Evolutionary conservation across 2,329 filamentous ascomycete genomes (phyloP).

Genomic region (Microcera coccophila): DNA sequence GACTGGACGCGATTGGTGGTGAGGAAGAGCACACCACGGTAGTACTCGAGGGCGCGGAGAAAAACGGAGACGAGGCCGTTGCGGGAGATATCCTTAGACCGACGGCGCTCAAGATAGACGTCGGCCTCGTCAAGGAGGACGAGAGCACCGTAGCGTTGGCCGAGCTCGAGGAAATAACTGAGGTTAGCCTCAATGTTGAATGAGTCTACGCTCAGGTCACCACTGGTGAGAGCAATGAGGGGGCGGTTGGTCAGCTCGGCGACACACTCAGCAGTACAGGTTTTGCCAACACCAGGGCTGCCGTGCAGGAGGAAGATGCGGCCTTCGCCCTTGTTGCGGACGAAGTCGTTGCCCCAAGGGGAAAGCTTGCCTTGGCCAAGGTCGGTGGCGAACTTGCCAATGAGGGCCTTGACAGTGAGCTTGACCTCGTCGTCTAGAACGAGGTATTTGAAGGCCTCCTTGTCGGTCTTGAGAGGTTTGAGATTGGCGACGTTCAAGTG

Average conservation of each 20-base stretch:
- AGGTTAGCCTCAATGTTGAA: conserved; percentile 41
- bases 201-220: conserved; percentile 43
- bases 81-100: conserved; percentile 39
- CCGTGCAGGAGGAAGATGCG: conserved; percentile 51
- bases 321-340: conserved; percentile 49
- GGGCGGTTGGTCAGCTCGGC: conserved; percentile 49
- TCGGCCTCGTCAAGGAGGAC: conserved; percentile 58
- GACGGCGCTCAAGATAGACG: conserved; percentile 54
- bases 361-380: conserved; percentile 35
- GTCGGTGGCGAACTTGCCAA: conserved; percentile 43
- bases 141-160: conserved; percentile 47
- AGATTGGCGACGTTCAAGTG: conserved; percentile 39
- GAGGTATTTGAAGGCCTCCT: conserved; percentile 48
- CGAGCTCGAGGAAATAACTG: conserved; percentile 47
- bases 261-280: conserved; percentile 53
- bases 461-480: conserved; percentile 40
- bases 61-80: conserved; percentile 49
- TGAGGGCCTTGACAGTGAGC: conserved; percentile 43
- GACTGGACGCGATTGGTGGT: conserved; percentile 48
- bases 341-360: conserved; percentile 45
- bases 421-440: conserved; percentile 48
- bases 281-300: conserved; percentile 55
- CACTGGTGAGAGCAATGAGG: conserved; percentile 48
- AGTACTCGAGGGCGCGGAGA: conserved; percentile 50
- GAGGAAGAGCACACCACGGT: conserved; percentile 47